A percentile compares a stretch with the other conserved stretches of the same genome.
Evolutionary conservation across 257 asterid species (phyloP).

Genomic region (Fraxinus excelsior): DNA sequence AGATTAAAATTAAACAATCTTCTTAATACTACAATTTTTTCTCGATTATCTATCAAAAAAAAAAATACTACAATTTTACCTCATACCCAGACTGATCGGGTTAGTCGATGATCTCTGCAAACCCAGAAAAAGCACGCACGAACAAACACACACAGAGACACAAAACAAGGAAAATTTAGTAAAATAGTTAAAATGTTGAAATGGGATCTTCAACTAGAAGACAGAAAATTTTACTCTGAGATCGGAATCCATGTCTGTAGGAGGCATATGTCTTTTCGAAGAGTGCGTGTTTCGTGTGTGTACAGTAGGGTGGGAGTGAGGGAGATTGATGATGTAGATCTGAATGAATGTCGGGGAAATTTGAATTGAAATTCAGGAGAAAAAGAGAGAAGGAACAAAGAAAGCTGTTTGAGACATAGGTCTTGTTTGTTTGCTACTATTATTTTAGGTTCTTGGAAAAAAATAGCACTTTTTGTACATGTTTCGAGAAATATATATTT

Average conservation of each 20-base stretch:
- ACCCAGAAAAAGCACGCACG: neutral
- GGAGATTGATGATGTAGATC: slow-evolving; percentile 34
- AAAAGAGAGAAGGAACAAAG: neutral
- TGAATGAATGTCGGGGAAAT: slow-evolving; percentile 37
- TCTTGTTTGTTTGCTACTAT: neutral
- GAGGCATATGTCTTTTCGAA: slow-evolving; percentile 43
- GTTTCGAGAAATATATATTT: too few relatives aligned
- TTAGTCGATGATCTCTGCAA: slow-evolving; percentile 63
- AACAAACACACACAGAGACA: slow-evolving; percentile 3
- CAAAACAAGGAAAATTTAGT: slow-evolving; percentile 6
- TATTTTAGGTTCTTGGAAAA: neutral
- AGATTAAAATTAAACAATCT: neutral
- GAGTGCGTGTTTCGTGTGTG: neutral
- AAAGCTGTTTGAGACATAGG: neutral
- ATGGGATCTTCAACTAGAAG: neutral
- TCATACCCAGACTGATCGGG: slow-evolving; percentile 52
- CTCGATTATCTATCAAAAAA: too few relatives aligned
- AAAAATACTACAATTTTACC: slow-evolving; percentile 43
- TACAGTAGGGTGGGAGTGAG: neutral
- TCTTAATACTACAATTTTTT: slow-evolving; percentile 4
- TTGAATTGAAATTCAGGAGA: slow-evolving; percentile 38
- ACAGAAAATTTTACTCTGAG: slow-evolving; percentile 43
- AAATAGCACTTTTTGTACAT: neutral
- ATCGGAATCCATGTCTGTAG: slow-evolving; percentile 64
- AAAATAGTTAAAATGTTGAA: slow-evolving; percentile 9